Conservation (phyloP, 2,329 filamentous ascomycete genomes). For the Penicillium vulpinum region DNA sequence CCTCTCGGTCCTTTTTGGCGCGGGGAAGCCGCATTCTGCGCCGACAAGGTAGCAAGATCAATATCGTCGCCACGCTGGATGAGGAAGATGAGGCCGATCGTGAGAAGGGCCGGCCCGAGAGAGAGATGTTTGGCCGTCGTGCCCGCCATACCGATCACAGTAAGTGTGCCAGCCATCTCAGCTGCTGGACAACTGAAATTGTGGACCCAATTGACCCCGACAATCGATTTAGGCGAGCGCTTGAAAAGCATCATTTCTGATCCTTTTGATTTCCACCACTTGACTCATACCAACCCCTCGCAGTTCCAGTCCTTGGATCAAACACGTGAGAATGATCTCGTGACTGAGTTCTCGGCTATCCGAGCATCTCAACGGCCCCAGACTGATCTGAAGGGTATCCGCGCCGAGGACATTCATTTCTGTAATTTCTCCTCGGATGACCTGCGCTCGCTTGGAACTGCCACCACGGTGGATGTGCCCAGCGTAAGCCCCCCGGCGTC, state of each 20-base stretch:
- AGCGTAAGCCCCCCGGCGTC: slow-evolving; percentile 35
- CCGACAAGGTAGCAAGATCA: slow-evolving; percentile 50
- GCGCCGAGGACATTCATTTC: slow-evolving; percentile 50
- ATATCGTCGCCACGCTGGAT: slow-evolving; percentile 43
- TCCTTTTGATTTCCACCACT: slow-evolving; percentile 65
- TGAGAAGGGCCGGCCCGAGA: slow-evolving; percentile 35
- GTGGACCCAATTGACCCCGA: slow-evolving; percentile 4
- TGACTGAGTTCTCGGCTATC: slow-evolving; percentile 55
- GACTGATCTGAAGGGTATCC: slow-evolving; percentile 54
- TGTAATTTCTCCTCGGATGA: slow-evolving; percentile 37
- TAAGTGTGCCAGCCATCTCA: slow-evolving; percentile 30
- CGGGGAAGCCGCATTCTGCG: slow-evolving; percentile 50
- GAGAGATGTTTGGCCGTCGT: slow-evolving; percentile 37
- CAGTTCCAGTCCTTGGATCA: slow-evolving; percentile 56
- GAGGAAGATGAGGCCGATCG: slow-evolving; percentile 42
- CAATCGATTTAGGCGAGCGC: slow-evolving; percentile 35
- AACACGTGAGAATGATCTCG: slow-evolving; percentile 53
- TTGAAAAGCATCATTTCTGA: slow-evolving; percentile 57
- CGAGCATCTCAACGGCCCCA: slow-evolving; percentile 54
- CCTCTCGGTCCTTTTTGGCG: slow-evolving; percentile 43
- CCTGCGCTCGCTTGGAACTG: slow-evolving; percentile 22
- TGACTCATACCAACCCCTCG: slow-evolving; percentile 59
- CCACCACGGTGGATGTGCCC: slow-evolving; percentile 25
- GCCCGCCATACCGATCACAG: slow-evolving; percentile 36
- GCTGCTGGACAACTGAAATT: neutral